Evolutionary conservation across 2,329 filamentous ascomycete species (phyloP).

Genomic region (Diaporthe citriasiana): DNA sequence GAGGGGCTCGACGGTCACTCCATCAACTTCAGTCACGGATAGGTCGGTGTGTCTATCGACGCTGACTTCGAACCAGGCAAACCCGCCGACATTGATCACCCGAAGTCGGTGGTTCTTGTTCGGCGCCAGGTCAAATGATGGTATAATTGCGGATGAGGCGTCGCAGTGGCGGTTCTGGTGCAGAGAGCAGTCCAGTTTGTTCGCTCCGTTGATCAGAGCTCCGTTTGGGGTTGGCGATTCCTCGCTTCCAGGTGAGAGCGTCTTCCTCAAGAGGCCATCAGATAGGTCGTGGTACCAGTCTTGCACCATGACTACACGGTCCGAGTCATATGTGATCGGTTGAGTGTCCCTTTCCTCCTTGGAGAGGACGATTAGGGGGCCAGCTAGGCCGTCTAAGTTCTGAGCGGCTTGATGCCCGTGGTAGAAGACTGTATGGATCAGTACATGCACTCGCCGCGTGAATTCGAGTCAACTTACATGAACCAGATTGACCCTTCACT

Average conservation of each 20-base stretch:
- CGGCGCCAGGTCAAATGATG: constrained; percentile 62
- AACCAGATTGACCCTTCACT: constrained; percentile 50
- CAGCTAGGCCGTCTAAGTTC: constrained; percentile 76
- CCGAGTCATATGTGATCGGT: constrained; percentile 66
- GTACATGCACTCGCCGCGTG: not conserved
- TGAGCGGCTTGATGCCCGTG: constrained; percentile 70
- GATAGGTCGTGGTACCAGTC: constrained; percentile 77
- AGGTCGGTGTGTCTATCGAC: constrained; percentile 72
- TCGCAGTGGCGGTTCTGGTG: constrained; percentile 60
- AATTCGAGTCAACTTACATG: constrained; percentile 50
- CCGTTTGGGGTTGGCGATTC: constrained; percentile 60
- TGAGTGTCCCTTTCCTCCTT: constrained; percentile 65
- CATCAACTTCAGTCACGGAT: constrained; percentile 77
- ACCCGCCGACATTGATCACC: constrained; percentile 78
- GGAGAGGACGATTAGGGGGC: constrained; percentile 74
- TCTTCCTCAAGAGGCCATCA: constrained; percentile 53
- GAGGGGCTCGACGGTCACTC: constrained; percentile 73
- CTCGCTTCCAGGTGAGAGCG: constrained; percentile 58
- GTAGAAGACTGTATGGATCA: constrained; percentile 51
- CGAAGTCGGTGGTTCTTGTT: constrained; percentile 75
- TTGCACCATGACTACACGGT: constrained; percentile 74
- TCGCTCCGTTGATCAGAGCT: constrained; percentile 60
- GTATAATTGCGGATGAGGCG: constrained; percentile 53
- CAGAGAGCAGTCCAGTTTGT: constrained; percentile 56
- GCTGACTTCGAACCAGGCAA: constrained; percentile 79